Base-by-base conservation (phyloP, 345 rosid species). In the Citrus maxima region DNA sequence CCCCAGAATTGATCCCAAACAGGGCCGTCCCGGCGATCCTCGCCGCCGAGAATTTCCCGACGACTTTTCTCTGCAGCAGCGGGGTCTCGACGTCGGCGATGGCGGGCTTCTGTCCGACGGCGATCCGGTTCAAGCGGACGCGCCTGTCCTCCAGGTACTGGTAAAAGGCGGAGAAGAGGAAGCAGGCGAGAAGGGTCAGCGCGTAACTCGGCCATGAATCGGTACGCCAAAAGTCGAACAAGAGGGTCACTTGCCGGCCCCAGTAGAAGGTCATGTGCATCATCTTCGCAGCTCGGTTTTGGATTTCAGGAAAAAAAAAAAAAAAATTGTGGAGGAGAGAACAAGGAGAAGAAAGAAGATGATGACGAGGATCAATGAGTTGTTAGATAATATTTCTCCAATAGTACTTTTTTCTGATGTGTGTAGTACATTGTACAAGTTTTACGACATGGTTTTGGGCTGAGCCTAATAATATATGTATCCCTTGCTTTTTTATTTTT, bases 221-320 rank as follows among this genome's bases (percentile, higher is more conserved):
- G 19, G 98, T 93, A 72, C 67, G 82, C 97, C 98, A 93, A 58
- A 82, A 87, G 81, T 82, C 87, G 83, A 95, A 69, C 67, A 95
- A 89, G 77, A 95, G 81, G 12, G 94, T 92, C 2, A 94, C 97
- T 68, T 87, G 65, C 70, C 80, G 82, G 61, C 95, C 83, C 98
- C 98, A 93, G 83, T 93, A 95, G 22, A 95, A 81, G 66, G 98
- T 95, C 98, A 90, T 95, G 90, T 92, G 98, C 97, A 93, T 95
- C 98, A 95, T 95, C 86, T 84, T 88, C 46, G 82, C 62, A 0
- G 21, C 58, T 18, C 22, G 22, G 58, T 16, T 54, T 54, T 38
- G 7, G 1, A 22, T 62, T 74, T 37, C 6, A 2, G 1, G 1
- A 12, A 30, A 61, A 61, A 25, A 14, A 42, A 42, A 25, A 12